phyloP scores from a whole-genome alignment of 371 early-diverging fungal genomes.

The Rhizopus arrhizus region DNA sequence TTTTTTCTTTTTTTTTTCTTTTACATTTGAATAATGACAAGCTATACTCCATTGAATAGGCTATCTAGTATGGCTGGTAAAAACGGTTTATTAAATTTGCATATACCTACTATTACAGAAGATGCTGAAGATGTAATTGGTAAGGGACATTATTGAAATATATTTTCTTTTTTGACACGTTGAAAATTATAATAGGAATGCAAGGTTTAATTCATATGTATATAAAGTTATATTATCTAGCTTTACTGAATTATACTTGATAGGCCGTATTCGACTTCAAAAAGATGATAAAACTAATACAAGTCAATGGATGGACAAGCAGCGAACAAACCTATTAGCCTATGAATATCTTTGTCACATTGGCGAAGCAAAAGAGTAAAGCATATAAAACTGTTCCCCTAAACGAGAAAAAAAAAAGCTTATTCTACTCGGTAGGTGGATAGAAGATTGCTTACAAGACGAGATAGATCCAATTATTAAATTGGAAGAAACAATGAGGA shows the following conservation, averaged over 20 bases:
- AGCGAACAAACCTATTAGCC: conserved; percentile 89
- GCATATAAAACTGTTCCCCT: background rate
- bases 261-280: conserved; percentile 68
- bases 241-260: background rate
- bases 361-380: conserved; percentile 98
- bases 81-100: conserved; percentile 41
- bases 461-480: conserved; percentile 78
- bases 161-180: background rate
- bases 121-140: conserved; percentile 53
- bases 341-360: conserved; percentile 99
- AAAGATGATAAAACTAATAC: conserved; percentile 54
- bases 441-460: conserved; percentile 87
- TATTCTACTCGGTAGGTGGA: conserved; percentile 73
- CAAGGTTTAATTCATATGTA: conserved; percentile 18
- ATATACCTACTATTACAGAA: conserved; percentile 46
- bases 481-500: conserved; percentile 90
- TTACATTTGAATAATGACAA: conserved; percentile 24
- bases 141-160: conserved; percentile 6
- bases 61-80: conserved; percentile 51
- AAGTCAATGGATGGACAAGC: conserved; percentile 92
- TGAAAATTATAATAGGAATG: conserved; percentile 22
- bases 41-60: conserved; percentile 47
- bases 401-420: too few species aligned
- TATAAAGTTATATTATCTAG: background rate
- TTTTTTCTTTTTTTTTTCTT: conserved; percentile 5